phyloP scores from a whole-genome alignment of 164 flowering plant species.

The Chimonanthus praecox region DNA sequence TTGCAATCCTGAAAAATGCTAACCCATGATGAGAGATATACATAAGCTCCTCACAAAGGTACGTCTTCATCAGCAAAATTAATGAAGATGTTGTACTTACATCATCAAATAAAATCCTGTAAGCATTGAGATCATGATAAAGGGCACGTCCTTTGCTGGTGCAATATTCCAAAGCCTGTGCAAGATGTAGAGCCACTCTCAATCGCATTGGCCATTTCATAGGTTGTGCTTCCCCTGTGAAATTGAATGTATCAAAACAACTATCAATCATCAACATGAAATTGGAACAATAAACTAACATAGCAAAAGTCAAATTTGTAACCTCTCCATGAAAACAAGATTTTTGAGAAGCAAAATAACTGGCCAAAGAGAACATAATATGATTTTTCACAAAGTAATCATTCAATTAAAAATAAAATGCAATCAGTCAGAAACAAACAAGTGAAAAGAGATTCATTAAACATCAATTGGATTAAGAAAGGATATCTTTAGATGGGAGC shows the following conservation, averaged over 20 bases:
- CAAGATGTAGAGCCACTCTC: slow-evolving; percentile 82
- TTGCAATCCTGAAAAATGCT: slow-evolving; percentile 54
- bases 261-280: not conserved
- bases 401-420: no score
- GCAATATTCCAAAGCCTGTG: slow-evolving; percentile 88
- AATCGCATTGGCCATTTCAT: slow-evolving; percentile 93
- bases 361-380: no score
- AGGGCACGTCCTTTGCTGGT: slow-evolving; percentile 78
- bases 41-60: not conserved
- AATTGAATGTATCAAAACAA: slow-evolving; percentile 7
- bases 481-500: no score
- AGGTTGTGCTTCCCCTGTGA: slow-evolving; percentile 81
- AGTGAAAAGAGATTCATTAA: no score
- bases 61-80: not conserved
- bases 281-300: not conserved
- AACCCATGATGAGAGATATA: slow-evolving; percentile 14
- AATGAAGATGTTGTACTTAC: slow-evolving; percentile 26
- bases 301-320: not conserved
- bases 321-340: not conserved
- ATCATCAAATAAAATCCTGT: slow-evolving; percentile 79
- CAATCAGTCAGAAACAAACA: no score
- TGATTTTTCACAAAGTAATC: no score
- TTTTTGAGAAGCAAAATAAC: no score
- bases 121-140: slow-evolving; percentile 92
- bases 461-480: no score